Base-by-base conservation (phyloP, 1,284 basidiomycete genomes). In the Bondarzewia mesenterica region DNA sequence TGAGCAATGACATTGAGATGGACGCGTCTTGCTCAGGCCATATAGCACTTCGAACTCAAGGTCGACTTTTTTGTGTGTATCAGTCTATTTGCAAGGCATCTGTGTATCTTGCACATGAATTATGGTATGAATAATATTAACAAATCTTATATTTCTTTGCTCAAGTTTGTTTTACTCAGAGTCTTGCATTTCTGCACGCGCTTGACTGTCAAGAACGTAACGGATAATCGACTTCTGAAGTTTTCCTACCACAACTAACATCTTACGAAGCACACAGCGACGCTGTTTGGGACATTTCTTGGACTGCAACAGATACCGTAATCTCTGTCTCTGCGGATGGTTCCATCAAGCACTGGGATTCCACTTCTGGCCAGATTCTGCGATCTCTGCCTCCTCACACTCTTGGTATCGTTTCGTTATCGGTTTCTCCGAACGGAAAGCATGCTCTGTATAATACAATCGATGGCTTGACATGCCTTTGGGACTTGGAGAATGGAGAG, bases 291-390 rank as follows among this genome's bases (percentile, higher is more conserved):
- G 88, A 81, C 51, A 68, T 87, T 12, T 68, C 75, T 23, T 94
- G 89, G 88, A 85, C 87, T 0, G 59, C 72, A 10, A 53, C 59
- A 0, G 73, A 77, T 36, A 72, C 71, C 8, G 73, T 78, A 3
- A 61, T 90, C 36, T 87, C 83, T 2, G 72, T 80, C 23, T 86
- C 85, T 8, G 85, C 85, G 1, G 88, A 90, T 57, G 88, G 89
- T 10, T 73, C 75, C 4, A 72, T 85, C 58, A 80, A 80, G 52
- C 80, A 84, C 52, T 89, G 81, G 78, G 72, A 82, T 53, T 71
- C 82, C 4, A 66, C 70, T 2, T 73, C 79, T 6, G 85, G 86
- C 32, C 78, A 85, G 59, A 75, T 78, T 2, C 71, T 83, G 42
- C 75, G 77, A 37, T 64, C 82, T 7, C 78, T 80, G 18, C 67